phyloP scores from a whole-genome alignment of 306 rosid genomes.

The Cicer bijugum region DNA sequence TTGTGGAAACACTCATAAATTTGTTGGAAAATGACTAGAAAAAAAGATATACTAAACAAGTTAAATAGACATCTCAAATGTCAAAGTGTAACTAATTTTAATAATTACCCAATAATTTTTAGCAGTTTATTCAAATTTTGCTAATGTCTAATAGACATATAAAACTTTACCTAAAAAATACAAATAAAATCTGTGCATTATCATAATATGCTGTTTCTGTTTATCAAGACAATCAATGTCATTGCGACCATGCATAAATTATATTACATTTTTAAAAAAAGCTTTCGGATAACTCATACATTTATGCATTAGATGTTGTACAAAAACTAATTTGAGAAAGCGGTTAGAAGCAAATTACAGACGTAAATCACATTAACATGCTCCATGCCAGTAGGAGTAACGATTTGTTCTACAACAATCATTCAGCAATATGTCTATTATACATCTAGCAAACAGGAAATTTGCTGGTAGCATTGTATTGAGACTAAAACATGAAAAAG shows the following conservation, averaged over 20 bases:
- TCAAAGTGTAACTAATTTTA: background rate
- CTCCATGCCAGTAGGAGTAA: background rate
- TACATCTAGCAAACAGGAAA: conserved; percentile 42
- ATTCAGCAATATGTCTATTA: conserved; percentile 18
- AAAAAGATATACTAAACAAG: background rate
- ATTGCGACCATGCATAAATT: background rate
- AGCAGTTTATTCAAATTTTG: background rate
- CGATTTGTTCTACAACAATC: conserved; percentile 37
- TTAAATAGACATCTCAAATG: background rate
- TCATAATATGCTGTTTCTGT: too few species aligned
- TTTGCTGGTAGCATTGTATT: conserved; percentile 39
- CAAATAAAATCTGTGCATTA: too few species aligned
- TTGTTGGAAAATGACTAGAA: background rate
- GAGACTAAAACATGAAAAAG: conserved; percentile 23
- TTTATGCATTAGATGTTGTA: background rate
- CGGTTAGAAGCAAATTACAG: conserved; percentile 17
- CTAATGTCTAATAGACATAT: background rate
- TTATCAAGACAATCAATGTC: background rate
- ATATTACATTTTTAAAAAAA: background rate
- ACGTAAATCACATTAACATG: conserved; percentile 31
- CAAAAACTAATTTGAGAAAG: background rate
- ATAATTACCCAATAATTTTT: background rate
- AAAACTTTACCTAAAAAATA: too few species aligned
- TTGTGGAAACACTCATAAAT: background rate
- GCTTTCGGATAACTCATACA: background rate